Evolutionary conservation across 75 land plant species (phyloP), one percentile per base, ranked within the genome.

Genomic region (Chamaecyparis obtusa): DNA sequence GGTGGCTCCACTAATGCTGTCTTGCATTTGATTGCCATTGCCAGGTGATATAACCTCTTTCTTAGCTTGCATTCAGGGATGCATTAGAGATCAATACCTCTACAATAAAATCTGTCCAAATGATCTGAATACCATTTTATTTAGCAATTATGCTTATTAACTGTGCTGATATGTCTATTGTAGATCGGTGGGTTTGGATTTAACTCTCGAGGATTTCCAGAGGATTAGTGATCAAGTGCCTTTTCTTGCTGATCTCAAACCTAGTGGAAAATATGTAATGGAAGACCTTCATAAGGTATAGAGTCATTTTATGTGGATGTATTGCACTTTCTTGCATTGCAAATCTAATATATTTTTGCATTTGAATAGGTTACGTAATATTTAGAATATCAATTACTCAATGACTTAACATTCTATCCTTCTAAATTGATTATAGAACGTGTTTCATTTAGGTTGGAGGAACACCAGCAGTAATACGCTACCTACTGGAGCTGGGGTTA

Each of bases 1-100:
- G 99, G 99, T 76, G 99, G 99, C 14, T 98, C 99, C 33, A 98
- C 99, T 16, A 98, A 98, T 93, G 99, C 99, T 5, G 99, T 98
- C 32, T 82, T 98, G 39, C 99, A 98, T 86, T 93, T 98, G 81
- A 98, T 97, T 89, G 99, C 99, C 39, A 98, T 98, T 87, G 99
- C 99, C 88, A 95, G 96, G 99, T 97, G 41, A 77, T 88, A 14
- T n/a, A 51, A 5, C 86, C 30, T 82, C 19, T 17, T 43, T 14
- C 82, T 74, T 33, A 55, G 36, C 33, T 74, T 74, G 11, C 46
- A 30, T 81, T 81, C 16, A 81, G 46, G 24, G 30, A 44, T 43
- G n/a, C 54, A 46, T 36, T n/a, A 17, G 15, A 85, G 24, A 9
- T 39, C 35, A 43, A 36, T 9, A 32, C 24, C 36, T 86, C 37